Evolutionary conservation across 1,284 basidiomycete species (phyloP), one percentile per base, ranked within the genome.

Genomic region (Leccinum huronense): DNA sequence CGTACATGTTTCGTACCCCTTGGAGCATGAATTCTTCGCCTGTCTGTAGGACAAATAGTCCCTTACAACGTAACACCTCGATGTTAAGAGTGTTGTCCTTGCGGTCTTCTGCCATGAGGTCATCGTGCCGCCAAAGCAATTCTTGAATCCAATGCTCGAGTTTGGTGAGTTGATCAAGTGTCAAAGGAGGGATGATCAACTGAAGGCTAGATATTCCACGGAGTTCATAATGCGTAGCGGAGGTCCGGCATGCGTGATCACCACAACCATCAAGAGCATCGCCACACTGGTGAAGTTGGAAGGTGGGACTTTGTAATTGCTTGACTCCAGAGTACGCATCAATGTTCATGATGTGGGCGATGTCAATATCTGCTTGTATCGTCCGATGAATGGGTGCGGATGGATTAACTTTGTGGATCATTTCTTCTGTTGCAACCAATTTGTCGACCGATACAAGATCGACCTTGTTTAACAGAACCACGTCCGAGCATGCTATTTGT

Each of bases 401-500:
- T 0, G 94, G 89, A 74, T 97, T 98, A 69, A 95, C 80, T 19
- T 78, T 74, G n/a, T 81, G 84, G 45, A 96, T 87, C 23, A 84
- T 78, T 16, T 69, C 71, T 73, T 92, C 88, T 11, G 87, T 84
- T 6, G 78, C 73, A 60, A 71, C 38, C 19, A 85, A 63, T 62
- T 73, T 71, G 42, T 75, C 72, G 9, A 79, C 70, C 3, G 81
- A 73, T 3, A 87, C 88, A 16, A 97, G 79, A 71, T 97, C 95
- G 34, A 82, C 79, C 79, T 97, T 97, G 81, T 97, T 97, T 31
- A 97, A 78, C 19, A 97, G 78, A 57, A 97, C 83, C n/a, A 95
- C 89, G 72, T 97, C 95, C 13, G 94, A 88, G 38, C 88, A 88
- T 2, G 93, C 95, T 57, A 97, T 90, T 80, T 98, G 95, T 63